phyloP scores from a whole-genome alignment of 495 filamentous ascomycete species.

The Aspergillus diversus region DNA sequence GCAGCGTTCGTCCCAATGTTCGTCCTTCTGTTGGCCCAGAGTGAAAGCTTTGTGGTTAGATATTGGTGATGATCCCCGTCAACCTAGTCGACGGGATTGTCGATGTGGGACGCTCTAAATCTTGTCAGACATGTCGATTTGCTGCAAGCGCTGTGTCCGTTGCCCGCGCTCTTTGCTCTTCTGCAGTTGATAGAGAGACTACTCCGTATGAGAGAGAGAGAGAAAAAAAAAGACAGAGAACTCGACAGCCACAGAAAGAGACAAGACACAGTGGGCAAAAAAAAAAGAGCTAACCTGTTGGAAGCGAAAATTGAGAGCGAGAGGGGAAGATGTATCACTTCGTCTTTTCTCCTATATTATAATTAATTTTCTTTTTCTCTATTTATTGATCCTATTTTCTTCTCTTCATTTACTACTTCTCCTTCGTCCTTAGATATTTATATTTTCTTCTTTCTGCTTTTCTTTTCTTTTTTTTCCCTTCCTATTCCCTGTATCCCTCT shows the following conservation, averaged over 20 bases:
- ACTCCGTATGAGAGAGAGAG: neutral
- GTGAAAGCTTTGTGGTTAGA: slow-evolving; percentile 18
- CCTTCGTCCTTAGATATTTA: slow-evolving; percentile 1
- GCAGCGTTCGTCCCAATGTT: slow-evolving; percentile 28
- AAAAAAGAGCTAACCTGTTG: neutral
- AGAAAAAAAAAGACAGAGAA: neutral
- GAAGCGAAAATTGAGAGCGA: neutral
- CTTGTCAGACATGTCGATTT: slow-evolving; percentile 32
- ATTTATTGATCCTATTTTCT: slow-evolving; percentile 11
- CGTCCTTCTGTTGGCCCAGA: slow-evolving; percentile 21
- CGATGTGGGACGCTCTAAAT: slow-evolving; percentile 32
- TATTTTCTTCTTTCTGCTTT: slow-evolving; percentile 1
- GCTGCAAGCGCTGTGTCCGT: slow-evolving; percentile 29
- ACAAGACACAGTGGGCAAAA: slow-evolving; percentile 12
- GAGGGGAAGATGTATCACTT: slow-evolving; percentile 31
- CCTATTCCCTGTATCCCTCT: slow-evolving; percentile 10
- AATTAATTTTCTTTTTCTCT: slow-evolving; percentile 20
- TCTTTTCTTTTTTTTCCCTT: slow-evolving; percentile 12
- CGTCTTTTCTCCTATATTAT: slow-evolving; percentile 24
- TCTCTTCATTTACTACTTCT: neutral
- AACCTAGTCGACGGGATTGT: slow-evolving; percentile 22
- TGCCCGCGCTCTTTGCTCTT: slow-evolving; percentile 22
- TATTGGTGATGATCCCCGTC: slow-evolving; percentile 25
- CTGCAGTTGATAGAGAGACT: slow-evolving; percentile 24
- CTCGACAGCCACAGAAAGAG: neutral